Evolutionary conservation across 2,329 filamentous ascomycete species (phyloP), one percentile per base, ranked within the genome.

Genomic region (Talaromyces atroroseus): DNA sequence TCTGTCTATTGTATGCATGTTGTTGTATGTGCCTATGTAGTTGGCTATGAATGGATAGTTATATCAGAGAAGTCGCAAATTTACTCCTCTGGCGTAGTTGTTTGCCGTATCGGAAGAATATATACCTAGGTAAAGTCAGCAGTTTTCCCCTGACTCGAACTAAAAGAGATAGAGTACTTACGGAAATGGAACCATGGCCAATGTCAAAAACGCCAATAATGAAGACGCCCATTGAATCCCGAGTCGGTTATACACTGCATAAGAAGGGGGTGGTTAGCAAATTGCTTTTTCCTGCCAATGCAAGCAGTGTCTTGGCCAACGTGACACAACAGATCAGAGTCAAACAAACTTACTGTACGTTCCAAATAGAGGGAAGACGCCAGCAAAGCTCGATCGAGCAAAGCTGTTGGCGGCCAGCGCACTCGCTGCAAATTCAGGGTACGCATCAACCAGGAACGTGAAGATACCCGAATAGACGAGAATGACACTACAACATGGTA

Each of bases 401-500:
- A 94, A 89, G 48, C 86, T 87, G 66, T 95, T 94, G 46, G 90
- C 90, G 12, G 91, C 90, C 70, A 96, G 79, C 3, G 90, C 90
- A 57, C 74, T 77, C 14, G 76, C 76, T 18, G 76, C 74, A 63
- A 75, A 77, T 18, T 73, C 65, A 3, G 76, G 75, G 65, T 76
- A 78, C 14, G 74, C 76, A 65, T 86, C 83, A 11, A 92, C 90
- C 61, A 95, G 76, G 74, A 95, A 96, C 12, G 90, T 95, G 71
- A 95, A 96, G 62, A 95, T 84, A 52, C 90, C 90, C 56, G 84
- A 86, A 72, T 90, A 96, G 29, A 88, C 84, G 57, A 95, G 81
- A 59, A 95, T 81, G 54, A 83, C 86, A 52, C 88, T 90, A 65
- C 12, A 23, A 26, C 8, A 66, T 63, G 61, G 55, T 62, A 65